Conservation (phyloP, 345 rosid genomes). For the Brassica cretica region DNA sequence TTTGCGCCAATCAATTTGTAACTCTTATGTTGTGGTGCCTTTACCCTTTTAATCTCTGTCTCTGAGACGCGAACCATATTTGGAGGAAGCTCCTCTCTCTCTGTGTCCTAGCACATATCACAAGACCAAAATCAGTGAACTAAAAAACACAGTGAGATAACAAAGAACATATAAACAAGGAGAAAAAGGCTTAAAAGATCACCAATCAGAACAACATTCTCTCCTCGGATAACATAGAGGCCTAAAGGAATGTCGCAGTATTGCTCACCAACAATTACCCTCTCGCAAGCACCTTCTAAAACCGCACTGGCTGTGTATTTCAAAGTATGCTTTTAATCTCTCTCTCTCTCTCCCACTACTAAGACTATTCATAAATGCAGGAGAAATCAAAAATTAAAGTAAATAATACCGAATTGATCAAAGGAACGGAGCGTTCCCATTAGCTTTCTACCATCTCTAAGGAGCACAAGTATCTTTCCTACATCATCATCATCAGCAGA, state of each 20-base stretch:
- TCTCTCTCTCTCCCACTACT: neutral
- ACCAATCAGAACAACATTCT: slow-evolving; percentile 93
- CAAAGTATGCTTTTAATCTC: slow-evolving; percentile 1
- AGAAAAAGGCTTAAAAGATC: slow-evolving; percentile 67
- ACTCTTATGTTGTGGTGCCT: slow-evolving; percentile 5
- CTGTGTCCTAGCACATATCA: slow-evolving; percentile 58
- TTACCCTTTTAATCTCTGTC: slow-evolving; percentile 71
- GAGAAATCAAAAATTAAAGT: neutral
- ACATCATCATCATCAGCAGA: slow-evolving; percentile 35
- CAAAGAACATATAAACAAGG: neutral
- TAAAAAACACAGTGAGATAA: neutral
- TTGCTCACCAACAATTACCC: slow-evolving; percentile 88
- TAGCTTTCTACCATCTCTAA: slow-evolving; percentile 92
- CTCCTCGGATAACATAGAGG: slow-evolving; percentile 88
- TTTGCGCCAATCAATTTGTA: neutral
- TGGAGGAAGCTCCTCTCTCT: slow-evolving; percentile 90
- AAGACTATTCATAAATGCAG: neutral
- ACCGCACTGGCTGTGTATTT: slow-evolving; percentile 83
- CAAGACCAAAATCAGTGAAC: slow-evolving; percentile 12
- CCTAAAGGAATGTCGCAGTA: slow-evolving; percentile 94
- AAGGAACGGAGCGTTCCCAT: slow-evolving; percentile 92
- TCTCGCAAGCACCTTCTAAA: slow-evolving; percentile 91
- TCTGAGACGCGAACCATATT: slow-evolving; percentile 78
- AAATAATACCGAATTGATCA: slow-evolving; percentile 85
- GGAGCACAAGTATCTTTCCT: slow-evolving; percentile 90